Conservation (phyloP, 495 filamentous ascomycete species). For the Trichoderma parareesei region DNA sequence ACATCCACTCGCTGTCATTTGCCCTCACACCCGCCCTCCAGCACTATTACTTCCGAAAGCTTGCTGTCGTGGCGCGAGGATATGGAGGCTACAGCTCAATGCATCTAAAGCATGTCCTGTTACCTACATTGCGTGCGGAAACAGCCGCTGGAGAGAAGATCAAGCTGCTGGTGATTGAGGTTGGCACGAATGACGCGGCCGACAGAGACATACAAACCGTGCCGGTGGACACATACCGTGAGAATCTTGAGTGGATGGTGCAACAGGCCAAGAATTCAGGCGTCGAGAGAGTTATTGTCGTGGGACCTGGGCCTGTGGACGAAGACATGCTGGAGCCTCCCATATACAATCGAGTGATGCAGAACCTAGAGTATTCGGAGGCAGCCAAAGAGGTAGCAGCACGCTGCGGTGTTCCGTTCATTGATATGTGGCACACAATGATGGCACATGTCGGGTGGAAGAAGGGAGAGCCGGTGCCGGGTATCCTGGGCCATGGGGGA, state of each 20-base stretch:
- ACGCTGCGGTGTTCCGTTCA: constrained; percentile 1
- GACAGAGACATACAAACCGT: not conserved
- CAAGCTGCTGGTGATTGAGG: not conserved
- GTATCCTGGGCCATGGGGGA: not conserved
- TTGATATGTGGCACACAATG: not conserved
- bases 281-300: not conserved
- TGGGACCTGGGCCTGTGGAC: not conserved
- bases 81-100: constrained; percentile 8
- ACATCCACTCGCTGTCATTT: not conserved
- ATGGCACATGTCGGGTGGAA: not conserved
- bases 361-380: not conserved
- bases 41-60: constrained; percentile 5
- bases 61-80: not conserved
- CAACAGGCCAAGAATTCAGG: not conserved
- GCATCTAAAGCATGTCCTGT: constrained; percentile 1
- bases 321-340: not conserved
- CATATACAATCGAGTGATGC: not conserved
- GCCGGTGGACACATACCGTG: not conserved
- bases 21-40: constrained; percentile 2
- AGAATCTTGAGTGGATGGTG: constrained; percentile 3
- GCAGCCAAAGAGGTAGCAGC: not conserved
- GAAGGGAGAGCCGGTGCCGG: not conserved
- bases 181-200: not conserved
- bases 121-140: not conserved
- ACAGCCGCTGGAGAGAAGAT: not conserved